Evolutionary conservation across 495 filamentous ascomycete species (phyloP), one percentile per base, ranked within the genome.

Genomic region (Halenospora varia): DNA sequence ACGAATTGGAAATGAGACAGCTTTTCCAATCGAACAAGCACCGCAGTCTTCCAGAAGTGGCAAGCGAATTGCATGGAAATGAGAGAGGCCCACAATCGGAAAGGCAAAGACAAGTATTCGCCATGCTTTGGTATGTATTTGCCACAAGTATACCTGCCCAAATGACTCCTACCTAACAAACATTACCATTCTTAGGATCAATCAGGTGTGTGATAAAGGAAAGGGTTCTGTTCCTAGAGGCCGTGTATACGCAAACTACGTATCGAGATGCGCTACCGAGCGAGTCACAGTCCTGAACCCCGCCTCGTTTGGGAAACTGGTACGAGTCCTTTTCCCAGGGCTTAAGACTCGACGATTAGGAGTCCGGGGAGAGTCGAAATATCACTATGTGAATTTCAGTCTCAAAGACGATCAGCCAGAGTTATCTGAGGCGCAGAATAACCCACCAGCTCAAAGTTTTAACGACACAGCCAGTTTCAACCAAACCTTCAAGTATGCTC

Each of bases 291-390:
- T 95, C 2, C 64, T 98, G 53, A 98, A 98, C 63, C 92, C 95
- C 25, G 94, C 94, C 4, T 97, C 92, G 4, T 98, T 98, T 74
- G 94, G 94, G 26, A 98, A 98, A 68, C 82, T 97, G 23, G 94
- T 98, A 23, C 83, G 95, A 10, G 92, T 97, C 25, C 89, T 97
- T 40, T 98, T 97, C 60, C 93, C 92, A 1, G 92, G 90, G 45
- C 84, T 98, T 17, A 92, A 95, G 67, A 97, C 94, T 10, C 82
- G 94, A 40, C 80, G 94, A 49, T 78, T 98, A 11, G 94, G 94
- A 45, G 91, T 97, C 41, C 85, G 94, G 19, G 95, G 95, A 42
- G 92, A 97, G 72, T 97, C 95, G 3, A 98, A 98, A 70, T 98
- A 98, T 70, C 95, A 98, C 66, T 98, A 98, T 66, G 90, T 94